Evolutionary conservation across 768 basidiomycete genomes (phyloP).

Genomic region (Hortiboletus flavorubellus): DNA sequence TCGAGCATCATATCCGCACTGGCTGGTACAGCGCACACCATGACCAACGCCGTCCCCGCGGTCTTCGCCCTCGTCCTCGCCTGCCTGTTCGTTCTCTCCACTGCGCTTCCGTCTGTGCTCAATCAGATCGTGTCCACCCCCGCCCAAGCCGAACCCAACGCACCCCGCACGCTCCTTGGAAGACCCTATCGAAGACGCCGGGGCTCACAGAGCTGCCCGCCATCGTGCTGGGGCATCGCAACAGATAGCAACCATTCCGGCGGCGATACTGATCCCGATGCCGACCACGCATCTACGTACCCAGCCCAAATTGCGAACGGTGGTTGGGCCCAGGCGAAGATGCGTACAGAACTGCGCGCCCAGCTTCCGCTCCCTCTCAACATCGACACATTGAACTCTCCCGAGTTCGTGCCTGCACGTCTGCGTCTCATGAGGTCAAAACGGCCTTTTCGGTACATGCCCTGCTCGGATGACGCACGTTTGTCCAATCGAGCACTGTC

Average conservation of each 20-base stretch:
- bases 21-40: slow-evolving; percentile 1
- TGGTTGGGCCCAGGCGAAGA: background rate
- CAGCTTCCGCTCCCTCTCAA: slow-evolving; percentile 3
- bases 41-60: background rate
- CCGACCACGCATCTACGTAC: background rate
- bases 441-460: background rate
- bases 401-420: background rate
- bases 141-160: background rate
- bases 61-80: slow-evolving; percentile 7
- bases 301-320: background rate
- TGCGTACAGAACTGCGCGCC: background rate
- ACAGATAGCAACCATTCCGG: background rate
- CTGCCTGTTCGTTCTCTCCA: slow-evolving; percentile 6
- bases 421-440: background rate
- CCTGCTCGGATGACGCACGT: background rate
- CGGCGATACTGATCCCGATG: background rate
- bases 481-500: background rate
- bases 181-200: slow-evolving; percentile 6
- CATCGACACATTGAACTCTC: background rate
- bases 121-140: background rate
- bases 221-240: background rate
- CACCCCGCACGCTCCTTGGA: slow-evolving; percentile 15
- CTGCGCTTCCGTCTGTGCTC: slow-evolving; percentile 4
- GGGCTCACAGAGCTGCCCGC: background rate
- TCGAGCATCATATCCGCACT: background rate